phyloP scores from a whole-genome alignment of 2,329 filamentous ascomycete genomes.

The Thermomyces lanuginosus region DNA sequence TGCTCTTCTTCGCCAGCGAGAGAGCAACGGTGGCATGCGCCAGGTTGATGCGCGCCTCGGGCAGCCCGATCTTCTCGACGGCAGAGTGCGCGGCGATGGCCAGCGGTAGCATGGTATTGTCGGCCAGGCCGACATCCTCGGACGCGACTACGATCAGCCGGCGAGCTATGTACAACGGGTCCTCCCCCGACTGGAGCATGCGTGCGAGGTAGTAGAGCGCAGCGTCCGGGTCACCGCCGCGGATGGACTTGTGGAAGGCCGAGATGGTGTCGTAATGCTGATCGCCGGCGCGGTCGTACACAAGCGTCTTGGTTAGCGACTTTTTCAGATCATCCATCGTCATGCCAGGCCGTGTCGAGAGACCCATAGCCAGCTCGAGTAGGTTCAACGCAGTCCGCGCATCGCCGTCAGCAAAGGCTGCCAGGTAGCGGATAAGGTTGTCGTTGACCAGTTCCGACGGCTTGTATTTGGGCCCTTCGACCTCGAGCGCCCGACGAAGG shows the following conservation, averaged over 20 bases:
- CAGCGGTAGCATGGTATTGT: conserved; percentile 65
- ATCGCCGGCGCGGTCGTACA: conserved; percentile 88
- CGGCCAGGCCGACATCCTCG: conserved; percentile 83
- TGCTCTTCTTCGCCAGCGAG: conserved; percentile 68
- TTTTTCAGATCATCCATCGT: conserved; percentile 65
- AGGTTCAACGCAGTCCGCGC: conserved; percentile 85
- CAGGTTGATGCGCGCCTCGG: conserved; percentile 82
- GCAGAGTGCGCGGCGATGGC: conserved; percentile 77
- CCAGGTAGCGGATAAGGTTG: conserved; percentile 63
- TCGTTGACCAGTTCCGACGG: conserved; percentile 49
- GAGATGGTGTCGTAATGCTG: conserved; percentile 97
- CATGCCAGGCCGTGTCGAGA: conserved; percentile 47
- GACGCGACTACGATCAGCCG: conserved; percentile 89
- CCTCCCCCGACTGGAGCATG: conserved; percentile 91
- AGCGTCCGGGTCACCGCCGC: conserved; percentile 73
- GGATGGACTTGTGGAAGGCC: conserved; percentile 89
- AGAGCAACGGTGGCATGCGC: conserved; percentile 76
- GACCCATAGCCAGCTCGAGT: conserved; percentile 70
- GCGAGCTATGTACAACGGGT: conserved; percentile 79
- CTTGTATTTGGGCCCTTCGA: conserved; percentile 39
- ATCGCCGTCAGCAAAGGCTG: conserved; percentile 79
- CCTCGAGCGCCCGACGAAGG: conserved; percentile 53
- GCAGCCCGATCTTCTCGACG: conserved; percentile 84
- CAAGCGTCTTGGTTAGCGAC: conserved; percentile 73
- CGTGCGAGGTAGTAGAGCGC: conserved; percentile 86